phyloP scores from a whole-genome alignment of 2,329 filamentous ascomycete genomes.

The Beauveria asiatica region DNA sequence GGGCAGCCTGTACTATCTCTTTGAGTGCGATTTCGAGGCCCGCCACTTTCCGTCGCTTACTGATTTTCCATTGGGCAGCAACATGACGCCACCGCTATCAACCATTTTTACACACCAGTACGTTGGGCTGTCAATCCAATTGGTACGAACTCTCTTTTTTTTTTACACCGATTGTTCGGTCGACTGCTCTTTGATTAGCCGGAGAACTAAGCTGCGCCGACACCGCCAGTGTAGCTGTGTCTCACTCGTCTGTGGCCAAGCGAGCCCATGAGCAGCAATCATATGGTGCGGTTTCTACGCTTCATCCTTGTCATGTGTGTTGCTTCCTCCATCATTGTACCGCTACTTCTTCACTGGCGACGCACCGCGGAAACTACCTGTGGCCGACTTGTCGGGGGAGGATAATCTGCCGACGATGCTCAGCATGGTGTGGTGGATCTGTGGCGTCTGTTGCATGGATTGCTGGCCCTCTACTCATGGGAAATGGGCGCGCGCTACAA shows the following conservation, averaged over 20 bases:
- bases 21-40: background rate
- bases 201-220: background rate
- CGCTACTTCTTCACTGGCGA: background rate
- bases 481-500: constrained; percentile 5
- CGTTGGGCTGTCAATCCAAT: background rate
- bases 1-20: background rate
- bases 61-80: constrained; percentile 5
- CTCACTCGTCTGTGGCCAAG: constrained; percentile 2
- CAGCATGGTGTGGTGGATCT: constrained; percentile 10
- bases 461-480: background rate
- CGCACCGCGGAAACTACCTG: background rate
- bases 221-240: background rate
- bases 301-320: background rate
- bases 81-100: constrained; percentile 1
- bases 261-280: background rate
- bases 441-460: constrained; percentile 7
- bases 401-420: constrained; percentile 8
- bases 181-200: background rate
- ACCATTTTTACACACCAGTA: background rate
- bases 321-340: background rate
- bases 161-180: constrained; percentile 7
- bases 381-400: background rate
- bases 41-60: constrained; percentile 6
- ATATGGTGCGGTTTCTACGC: background rate
- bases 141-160: background rate